These are phyloP conservation scores for Gossypium laxum DNA, from an alignment of 441 rosid genomes.

Conservation along the genomic window DNA sequence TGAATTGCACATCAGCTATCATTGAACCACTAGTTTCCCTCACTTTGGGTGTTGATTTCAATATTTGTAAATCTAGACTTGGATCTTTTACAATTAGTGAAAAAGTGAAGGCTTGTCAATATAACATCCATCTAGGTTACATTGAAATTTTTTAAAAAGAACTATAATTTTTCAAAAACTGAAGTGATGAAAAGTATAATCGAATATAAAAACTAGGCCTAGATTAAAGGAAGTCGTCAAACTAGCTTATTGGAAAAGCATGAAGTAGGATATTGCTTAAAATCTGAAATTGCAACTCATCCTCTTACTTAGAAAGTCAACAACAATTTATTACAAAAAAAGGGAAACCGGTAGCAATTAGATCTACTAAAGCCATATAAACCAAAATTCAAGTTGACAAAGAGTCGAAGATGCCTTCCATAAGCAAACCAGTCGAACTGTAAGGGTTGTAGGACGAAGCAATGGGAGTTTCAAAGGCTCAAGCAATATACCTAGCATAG, in stretches of 20 bases:
- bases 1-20: too few species aligned
- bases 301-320: conserved; percentile 62
- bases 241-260: conserved; percentile 74
- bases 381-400: conserved; percentile 78
- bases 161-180: neutral
- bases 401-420: conserved; percentile 67
- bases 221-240: conserved; percentile 61
- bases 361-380: conserved; percentile 75
- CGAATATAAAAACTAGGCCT: conserved; percentile 34
- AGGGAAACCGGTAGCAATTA: conserved; percentile 37
- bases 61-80: too few species aligned
- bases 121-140: neutral
- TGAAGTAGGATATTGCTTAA: conserved; percentile 53
- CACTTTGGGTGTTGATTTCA: too few species aligned
- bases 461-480: conserved; percentile 39
- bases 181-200: neutral
- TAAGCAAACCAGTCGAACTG: conserved; percentile 38
- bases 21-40: too few species aligned
- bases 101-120: neutral
- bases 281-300: conserved; percentile 42
- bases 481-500: too few species aligned
- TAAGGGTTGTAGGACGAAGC: conserved; percentile 27
- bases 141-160: too few species aligned
- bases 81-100: neutral
- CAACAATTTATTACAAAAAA: too few species aligned